Percentiles rank a stretch among this genome's conserved stretches.
These are phyloP conservation scores for Metschnikowia cubensis DNA, from an alignment of 805 yeast species.

Conservation along the genomic window DNA sequence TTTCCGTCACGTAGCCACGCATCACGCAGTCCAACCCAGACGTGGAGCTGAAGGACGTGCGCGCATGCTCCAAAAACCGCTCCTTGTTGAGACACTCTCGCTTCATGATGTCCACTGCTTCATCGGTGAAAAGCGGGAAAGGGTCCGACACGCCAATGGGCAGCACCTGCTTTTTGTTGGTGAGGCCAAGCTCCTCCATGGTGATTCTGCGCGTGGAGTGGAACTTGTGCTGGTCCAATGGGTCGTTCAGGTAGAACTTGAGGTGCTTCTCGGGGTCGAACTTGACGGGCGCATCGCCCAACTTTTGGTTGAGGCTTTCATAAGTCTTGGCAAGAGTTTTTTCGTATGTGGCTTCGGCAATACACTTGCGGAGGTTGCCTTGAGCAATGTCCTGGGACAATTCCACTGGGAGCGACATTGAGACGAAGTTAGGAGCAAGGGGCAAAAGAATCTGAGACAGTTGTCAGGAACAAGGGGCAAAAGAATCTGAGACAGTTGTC, in stretches of 20 bases:
- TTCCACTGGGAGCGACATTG: slow-evolving; percentile 22
- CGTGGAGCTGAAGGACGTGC: slow-evolving; percentile 41
- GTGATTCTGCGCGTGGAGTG: slow-evolving; percentile 35
- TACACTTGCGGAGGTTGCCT: slow-evolving; percentile 35
- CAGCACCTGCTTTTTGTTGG: slow-evolving; percentile 45
- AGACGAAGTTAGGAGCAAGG: too few species aligned
- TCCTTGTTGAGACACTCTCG: slow-evolving; percentile 49
- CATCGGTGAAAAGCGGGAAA: slow-evolving; percentile 57
- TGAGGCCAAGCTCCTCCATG: slow-evolving; percentile 48
- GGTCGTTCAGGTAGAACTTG: slow-evolving; percentile 23
- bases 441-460: too few species aligned
- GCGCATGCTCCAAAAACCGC: slow-evolving; percentile 41
- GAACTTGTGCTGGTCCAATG: slow-evolving; percentile 35
- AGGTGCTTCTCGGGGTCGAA: slow-evolving; percentile 40
- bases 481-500: too few species aligned
- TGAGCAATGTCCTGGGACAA: slow-evolving; percentile 28
- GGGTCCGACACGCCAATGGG: slow-evolving; percentile 57
- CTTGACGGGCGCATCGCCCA: slow-evolving; percentile 9
- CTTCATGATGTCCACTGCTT: slow-evolving; percentile 56
- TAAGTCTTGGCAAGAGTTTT: slow-evolving; percentile 11
- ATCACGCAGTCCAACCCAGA: slow-evolving; percentile 47
- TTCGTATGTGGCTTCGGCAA: slow-evolving; percentile 30
- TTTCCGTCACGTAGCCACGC: slow-evolving; percentile 47
- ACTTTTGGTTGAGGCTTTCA: slow-evolving; percentile 5
- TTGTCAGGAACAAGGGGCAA: too few species aligned